Percentiles rank a stretch among this genome's conserved stretches.
Evolutionary conservation across 2,329 filamentous ascomycete genomes (phyloP).

Genomic region (Cercospora sp.): DNA sequence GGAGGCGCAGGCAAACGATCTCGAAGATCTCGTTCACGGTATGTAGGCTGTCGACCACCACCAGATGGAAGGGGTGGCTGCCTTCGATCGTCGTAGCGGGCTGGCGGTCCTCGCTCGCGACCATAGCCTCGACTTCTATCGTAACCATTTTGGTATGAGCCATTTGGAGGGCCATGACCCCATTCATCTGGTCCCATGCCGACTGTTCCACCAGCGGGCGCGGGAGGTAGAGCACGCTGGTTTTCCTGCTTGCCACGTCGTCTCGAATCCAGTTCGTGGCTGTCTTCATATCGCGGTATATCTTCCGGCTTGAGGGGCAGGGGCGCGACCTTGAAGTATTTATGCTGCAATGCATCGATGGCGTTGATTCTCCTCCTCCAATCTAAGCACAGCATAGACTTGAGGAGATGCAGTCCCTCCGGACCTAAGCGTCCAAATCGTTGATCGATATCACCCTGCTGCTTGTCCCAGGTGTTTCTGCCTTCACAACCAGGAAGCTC

Average conservation of each 20-base stretch:
- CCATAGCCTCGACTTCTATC: constrained; percentile 29
- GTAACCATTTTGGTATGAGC: constrained; percentile 33
- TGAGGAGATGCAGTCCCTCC: constrained; percentile 74
- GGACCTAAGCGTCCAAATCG: constrained; percentile 64
- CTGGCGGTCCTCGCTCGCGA: constrained; percentile 40
- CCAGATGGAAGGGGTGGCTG: constrained; percentile 27
- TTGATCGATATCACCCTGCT: constrained; percentile 65
- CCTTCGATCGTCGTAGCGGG: constrained; percentile 33
- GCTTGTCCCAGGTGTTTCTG: constrained; percentile 62
- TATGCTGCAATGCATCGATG: constrained; percentile 86
- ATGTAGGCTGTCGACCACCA: constrained; percentile 29
- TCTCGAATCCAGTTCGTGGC: constrained; percentile 85
- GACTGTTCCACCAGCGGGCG: constrained; percentile 86
- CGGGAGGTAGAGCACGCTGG: constrained; percentile 79
- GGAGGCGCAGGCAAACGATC: constrained; percentile 21
- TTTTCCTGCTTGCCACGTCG: constrained; percentile 80
- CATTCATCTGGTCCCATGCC: constrained; percentile 68
- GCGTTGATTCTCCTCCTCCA: constrained; percentile 89
- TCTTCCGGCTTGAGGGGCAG: constrained; percentile 79
- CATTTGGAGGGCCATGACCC: constrained; percentile 48
- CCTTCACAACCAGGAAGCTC: constrained; percentile 77
- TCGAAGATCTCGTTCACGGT: constrained; percentile 28
- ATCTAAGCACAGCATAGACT: constrained; percentile 81
- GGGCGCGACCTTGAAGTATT: constrained; percentile 81
- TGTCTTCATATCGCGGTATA: constrained; percentile 89